Conservation (phyloP, 805 yeast genomes). For the Saccharomyces jurei region DNA sequence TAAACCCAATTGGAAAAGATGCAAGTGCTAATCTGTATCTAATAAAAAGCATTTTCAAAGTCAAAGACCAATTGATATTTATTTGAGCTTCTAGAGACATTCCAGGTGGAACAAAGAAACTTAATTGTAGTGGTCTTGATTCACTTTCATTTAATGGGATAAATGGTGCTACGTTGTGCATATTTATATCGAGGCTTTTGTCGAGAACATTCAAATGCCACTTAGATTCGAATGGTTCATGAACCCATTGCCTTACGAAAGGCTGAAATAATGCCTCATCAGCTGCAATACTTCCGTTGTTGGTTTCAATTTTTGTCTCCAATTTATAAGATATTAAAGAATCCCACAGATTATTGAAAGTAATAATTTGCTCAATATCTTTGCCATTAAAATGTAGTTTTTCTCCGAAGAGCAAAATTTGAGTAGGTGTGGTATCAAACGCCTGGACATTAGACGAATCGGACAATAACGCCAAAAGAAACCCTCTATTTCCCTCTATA, state of each 20-base stretch:
- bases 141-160: slow-evolving; percentile 37
- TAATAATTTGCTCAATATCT: slow-evolving; percentile 9
- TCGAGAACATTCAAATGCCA: slow-evolving; percentile 56
- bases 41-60: slow-evolving; percentile 61
- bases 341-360: slow-evolving; percentile 24
- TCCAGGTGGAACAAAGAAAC: slow-evolving; percentile 19
- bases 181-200: slow-evolving; percentile 34
- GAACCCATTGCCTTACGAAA: slow-evolving; percentile 56
- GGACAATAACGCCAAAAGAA: slow-evolving; percentile 17
- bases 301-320: slow-evolving; percentile 4
- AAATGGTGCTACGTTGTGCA: slow-evolving; percentile 64
- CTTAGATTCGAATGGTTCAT: slow-evolving; percentile 65
- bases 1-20: slow-evolving; percentile 57
- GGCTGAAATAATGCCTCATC: slow-evolving; percentile 41
- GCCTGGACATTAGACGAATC: neutral
- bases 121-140: slow-evolving; percentile 17
- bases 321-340: slow-evolving; percentile 22
- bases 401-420: slow-evolving; percentile 8
- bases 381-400: neutral
- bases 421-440: slow-evolving; percentile 8
- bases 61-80: slow-evolving; percentile 27
- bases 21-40: slow-evolving; percentile 71
- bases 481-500: slow-evolving; percentile 7
- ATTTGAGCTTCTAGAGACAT: slow-evolving; percentile 10
- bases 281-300: neutral